A percentile compares a stretch with the other conserved stretches of the same genome.
Evolutionary conservation across 2,329 filamentous ascomycete species (phyloP).

Genomic region (Microcyclospora pomicola): DNA sequence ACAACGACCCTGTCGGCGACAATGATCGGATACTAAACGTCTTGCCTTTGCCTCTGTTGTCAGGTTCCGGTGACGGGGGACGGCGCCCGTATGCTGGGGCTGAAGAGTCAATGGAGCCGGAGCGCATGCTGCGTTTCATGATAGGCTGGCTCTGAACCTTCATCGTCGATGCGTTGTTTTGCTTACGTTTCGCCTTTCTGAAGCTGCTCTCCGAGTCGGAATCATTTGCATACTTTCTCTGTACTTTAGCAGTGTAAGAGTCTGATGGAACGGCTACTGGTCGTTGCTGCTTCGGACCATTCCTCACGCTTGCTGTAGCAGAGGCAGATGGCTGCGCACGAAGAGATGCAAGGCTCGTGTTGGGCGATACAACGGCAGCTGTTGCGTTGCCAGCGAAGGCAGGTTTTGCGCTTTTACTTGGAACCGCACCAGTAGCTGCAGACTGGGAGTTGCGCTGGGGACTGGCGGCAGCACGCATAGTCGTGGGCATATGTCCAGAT

Average conservation of each 20-base stretch:
- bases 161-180: constrained; percentile 8
- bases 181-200: constrained; percentile 43
- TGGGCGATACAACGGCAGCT: constrained; percentile 1
- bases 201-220: constrained; percentile 57
- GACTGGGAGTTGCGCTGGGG: constrained; percentile 9
- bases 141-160: constrained; percentile 37
- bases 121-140: constrained; percentile 65
- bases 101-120: constrained; percentile 25
- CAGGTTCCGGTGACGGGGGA: constrained; percentile 29
- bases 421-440: background rate
- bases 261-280: too few relatives aligned
- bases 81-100: constrained; percentile 24
- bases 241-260: constrained; percentile 9
- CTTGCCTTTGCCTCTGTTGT: constrained; percentile 11
- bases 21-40: constrained; percentile 52
- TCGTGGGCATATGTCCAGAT: constrained; percentile 10
- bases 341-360: too few relatives aligned
- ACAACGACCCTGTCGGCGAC: constrained; percentile 49
- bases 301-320: background rate
- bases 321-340: constrained; percentile 15
- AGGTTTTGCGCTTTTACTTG: background rate
- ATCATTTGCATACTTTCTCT: constrained; percentile 25
- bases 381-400: background rate
- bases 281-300: constrained; percentile 3
- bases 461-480: constrained; percentile 14